phyloP scores from a whole-genome alignment of 1,284 basidiomycete species.

The Sanghuangporus weigelae region DNA sequence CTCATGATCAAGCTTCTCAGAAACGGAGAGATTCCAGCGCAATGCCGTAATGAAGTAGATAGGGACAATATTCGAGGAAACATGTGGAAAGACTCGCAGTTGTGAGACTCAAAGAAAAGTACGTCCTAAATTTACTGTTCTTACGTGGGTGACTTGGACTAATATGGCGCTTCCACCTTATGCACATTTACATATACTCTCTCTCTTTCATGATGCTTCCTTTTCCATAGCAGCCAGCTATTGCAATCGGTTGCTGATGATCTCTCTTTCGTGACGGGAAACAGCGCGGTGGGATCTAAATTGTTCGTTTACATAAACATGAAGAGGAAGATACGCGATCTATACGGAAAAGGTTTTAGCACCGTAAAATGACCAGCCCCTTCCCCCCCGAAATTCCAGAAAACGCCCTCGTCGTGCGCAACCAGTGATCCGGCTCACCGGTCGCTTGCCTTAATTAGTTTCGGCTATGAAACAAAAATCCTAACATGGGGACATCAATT shows the following conservation, averaged over 20 bases:
- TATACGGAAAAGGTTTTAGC: slow-evolving; percentile 5
- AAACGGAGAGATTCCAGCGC: not conserved
- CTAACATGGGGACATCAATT: not conserved
- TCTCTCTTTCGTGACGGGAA: not conserved
- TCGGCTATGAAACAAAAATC: slow-evolving; percentile 1
- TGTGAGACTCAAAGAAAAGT: not conserved
- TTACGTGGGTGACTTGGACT: not conserved
- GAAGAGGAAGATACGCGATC: not conserved
- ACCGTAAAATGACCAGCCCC: not conserved
- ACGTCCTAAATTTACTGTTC: not conserved
- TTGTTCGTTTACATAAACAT: slow-evolving; percentile 12
- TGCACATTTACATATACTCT: not conserved
- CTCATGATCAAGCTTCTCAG: slow-evolving; percentile 5
- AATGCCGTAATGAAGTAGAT: not conserved
- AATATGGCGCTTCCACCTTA: not conserved
- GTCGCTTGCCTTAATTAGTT: not conserved
- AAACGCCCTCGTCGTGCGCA: not conserved
- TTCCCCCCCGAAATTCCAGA: slow-evolving; percentile 6
- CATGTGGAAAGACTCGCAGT: not conserved
- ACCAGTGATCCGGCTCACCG: slow-evolving; percentile 10
- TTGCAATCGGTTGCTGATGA: not conserved
- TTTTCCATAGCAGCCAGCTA: not conserved
- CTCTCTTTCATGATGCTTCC: not conserved
- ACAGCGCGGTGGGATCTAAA: not conserved
- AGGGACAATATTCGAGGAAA: not conserved